These are phyloP conservation scores for Neofusicoccum kwambonambiense DNA, from an alignment of 2,329 filamentous ascomycete species.

Conservation along the genomic window DNA sequence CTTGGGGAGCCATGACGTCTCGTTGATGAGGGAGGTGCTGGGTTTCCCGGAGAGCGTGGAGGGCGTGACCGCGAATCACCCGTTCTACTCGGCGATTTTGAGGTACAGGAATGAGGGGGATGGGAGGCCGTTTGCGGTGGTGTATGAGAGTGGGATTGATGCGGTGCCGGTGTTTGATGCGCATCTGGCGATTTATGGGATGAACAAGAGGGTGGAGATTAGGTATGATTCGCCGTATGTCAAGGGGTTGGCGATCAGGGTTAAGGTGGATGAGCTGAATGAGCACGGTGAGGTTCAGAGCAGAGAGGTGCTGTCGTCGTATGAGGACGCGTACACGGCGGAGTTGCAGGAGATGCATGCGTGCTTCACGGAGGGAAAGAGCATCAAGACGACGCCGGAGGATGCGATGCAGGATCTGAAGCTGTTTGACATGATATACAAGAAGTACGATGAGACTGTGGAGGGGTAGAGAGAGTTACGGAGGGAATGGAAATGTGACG, in stretches of 20 bases:
- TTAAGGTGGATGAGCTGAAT: constrained; percentile 47
- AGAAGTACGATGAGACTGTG: constrained; percentile 17
- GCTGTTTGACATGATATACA: constrained; percentile 21
- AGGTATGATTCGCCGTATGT: constrained; percentile 59
- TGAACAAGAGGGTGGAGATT: constrained; percentile 55
- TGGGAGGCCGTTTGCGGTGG: constrained; percentile 51
- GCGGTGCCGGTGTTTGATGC: constrained; percentile 55
- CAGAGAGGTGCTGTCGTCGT: constrained; percentile 33
- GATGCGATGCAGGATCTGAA: constrained; percentile 40
- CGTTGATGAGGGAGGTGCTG: constrained; percentile 16
- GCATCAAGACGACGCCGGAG: constrained; percentile 34
- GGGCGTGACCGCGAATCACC: constrained; percentile 13
- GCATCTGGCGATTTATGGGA: constrained; percentile 53
- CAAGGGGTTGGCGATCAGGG: constrained; percentile 54
- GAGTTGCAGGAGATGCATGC: constrained; percentile 39
- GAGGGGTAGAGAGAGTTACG: background rate
- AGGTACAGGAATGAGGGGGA: background rate
- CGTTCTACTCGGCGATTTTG: constrained; percentile 16
- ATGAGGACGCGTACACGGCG: constrained; percentile 38
- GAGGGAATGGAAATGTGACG: too few relatives aligned
- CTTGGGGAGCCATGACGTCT: constrained; percentile 48
- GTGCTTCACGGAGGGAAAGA: constrained; percentile 30
- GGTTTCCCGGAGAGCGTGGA: constrained; percentile 7
- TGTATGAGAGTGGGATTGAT: constrained; percentile 59
- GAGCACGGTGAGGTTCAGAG: constrained; percentile 30